Evolutionary conservation across 148 eudicot genomes (phyloP).

Genomic region (Vaccinium macrocarpon): DNA sequence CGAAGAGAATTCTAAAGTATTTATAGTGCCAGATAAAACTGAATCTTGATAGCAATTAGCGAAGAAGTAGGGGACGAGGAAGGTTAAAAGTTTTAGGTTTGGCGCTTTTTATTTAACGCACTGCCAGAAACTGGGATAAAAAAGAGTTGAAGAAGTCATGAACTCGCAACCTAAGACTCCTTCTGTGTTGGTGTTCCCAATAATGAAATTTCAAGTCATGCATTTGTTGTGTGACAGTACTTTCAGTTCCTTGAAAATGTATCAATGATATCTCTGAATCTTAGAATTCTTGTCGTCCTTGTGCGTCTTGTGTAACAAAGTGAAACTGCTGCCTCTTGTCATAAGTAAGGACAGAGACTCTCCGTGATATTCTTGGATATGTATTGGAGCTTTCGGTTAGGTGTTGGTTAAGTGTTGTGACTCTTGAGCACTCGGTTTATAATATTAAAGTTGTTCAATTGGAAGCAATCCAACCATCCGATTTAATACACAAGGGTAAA

Average conservation of each 20-base stretch:
- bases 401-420: neutral
- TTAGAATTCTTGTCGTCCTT: neutral
- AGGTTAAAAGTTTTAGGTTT: neutral
- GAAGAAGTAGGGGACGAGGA: neutral
- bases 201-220: too few species aligned
- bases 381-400: neutral
- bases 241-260: neutral
- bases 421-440: neutral
- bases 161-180: neutral
- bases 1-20: neutral
- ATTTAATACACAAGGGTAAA: neutral
- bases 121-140: neutral
- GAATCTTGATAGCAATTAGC: neutral
- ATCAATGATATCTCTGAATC: neutral
- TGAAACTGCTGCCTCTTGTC: neutral
- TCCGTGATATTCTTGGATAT: neutral
- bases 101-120: neutral
- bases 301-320: neutral
- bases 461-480: neutral
- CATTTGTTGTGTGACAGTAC: neutral
- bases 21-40: neutral
- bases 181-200: neutral
- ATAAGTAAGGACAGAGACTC: neutral
- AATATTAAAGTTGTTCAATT: neutral
- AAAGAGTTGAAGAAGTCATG: neutral